These are phyloP conservation scores for Gymnopilus dilepis DNA, from an alignment of 768 basidiomycete species.

Conservation along the genomic window DNA sequence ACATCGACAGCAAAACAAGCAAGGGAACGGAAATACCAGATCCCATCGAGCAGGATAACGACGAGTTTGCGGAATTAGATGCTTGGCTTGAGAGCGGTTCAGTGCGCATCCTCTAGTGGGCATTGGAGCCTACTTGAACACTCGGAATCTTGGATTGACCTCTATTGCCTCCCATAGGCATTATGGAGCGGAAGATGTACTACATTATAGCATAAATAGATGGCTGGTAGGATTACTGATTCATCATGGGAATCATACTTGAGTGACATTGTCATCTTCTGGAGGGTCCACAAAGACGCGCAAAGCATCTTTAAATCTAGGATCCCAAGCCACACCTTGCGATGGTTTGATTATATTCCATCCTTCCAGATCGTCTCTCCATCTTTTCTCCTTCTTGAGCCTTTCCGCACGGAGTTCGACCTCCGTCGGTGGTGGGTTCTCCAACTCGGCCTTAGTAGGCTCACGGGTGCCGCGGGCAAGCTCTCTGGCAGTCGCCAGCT, in stretches of 20 bases:
- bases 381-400: conserved; percentile 85
- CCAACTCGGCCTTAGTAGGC: conserved; percentile 83
- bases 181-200: conserved; percentile 8
- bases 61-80: conserved; percentile 70
- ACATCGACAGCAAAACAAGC: not conserved
- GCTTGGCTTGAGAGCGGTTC: conserved; percentile 71
- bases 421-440: conserved; percentile 84
- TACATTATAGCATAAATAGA: conserved; percentile 17
- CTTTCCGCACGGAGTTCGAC: conserved; percentile 88
- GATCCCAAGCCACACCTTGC: conserved; percentile 75
- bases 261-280: conserved; percentile 23
- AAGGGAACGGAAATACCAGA: not conserved
- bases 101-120: conserved; percentile 56
- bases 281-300: conserved; percentile 60
- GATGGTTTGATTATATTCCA: conserved; percentile 79
- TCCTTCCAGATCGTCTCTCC: conserved; percentile 80
- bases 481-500: conserved; percentile 74
- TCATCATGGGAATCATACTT: not conserved
- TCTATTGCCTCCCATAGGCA: conserved; percentile 4
- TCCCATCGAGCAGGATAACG: conserved; percentile 28
- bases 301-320: conserved; percentile 64
- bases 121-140: too few relatives aligned
- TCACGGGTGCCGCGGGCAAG: conserved; percentile 77
- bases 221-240: not conserved
- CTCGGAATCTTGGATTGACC: not conserved